Base-by-base conservation (phyloP, 345 rosid genomes). In the Salix exigua region DNA sequence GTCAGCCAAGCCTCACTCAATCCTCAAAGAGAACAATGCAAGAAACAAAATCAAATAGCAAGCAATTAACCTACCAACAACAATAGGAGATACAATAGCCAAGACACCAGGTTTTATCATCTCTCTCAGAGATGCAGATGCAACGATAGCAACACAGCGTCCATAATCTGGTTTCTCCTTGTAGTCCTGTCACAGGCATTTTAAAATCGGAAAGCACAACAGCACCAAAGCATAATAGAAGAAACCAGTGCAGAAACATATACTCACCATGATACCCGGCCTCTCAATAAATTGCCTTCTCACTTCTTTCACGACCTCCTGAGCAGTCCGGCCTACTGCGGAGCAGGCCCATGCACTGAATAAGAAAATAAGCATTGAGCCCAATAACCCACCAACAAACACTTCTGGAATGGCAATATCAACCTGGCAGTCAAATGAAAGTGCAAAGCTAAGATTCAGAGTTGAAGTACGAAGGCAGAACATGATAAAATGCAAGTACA, bases 261-360 rank as follows among this genome's bases (percentile, higher is more conserved):
- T 66, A 72, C 93, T 78, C 75, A 93, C 99, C 97, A 96, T 96
- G 80, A 96, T 96, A 75, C 99, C 98, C 73, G 99, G 99, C 85
- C 98, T 89, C 89, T 94, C 98, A 75, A 96, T 91, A 84, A 96
- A 96, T 72, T 96, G 99, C 83, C 98, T 87, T 87, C 99, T 88
- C 70, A 96, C 98, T 94, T 96, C 99, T 72, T 93, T 90, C 68
- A 94, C 99, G 81, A 96, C 99, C 89, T 96, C 99, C 85, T 96
- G 99, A 51, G 99, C 99, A 82, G 98, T 96, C 84, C 91, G 88
- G 73, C 99, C 98, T 75, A 96, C 98, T 51, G 98, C 98, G 42
- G 98, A 83, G 74, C 99, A 96, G 66, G 98, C 97, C 97, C 95
- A 93, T 76, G 91, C 97, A 84, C 98, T 96, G 76, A 96, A 94